phyloP scores from a whole-genome alignment of 2,329 filamentous ascomycete species.

The Coniochaeta sp. region DNA sequence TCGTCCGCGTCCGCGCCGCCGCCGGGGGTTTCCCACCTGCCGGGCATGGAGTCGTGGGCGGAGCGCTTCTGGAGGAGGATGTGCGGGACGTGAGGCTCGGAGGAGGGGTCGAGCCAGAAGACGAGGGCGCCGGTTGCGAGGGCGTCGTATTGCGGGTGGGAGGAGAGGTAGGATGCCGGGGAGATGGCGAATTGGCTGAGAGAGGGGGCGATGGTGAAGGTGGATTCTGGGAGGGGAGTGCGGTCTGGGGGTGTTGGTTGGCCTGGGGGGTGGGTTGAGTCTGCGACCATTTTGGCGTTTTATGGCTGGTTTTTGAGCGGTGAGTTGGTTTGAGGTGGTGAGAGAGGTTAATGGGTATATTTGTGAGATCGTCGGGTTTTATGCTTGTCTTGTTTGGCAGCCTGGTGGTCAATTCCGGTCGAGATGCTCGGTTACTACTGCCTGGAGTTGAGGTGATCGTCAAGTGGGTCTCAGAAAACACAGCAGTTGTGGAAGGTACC shows the following conservation, averaged over 20 bases:
- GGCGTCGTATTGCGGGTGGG: conserved; percentile 11
- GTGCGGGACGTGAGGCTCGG: conserved; percentile 6
- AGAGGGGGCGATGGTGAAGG: conserved; percentile 14
- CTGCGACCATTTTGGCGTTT: background rate
- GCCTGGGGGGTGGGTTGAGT: background rate
- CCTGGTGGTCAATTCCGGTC: background rate
- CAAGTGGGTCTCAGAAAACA: background rate
- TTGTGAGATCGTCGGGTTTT: background rate
- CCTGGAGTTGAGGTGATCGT: background rate
- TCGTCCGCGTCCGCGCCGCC: conserved; percentile 29
- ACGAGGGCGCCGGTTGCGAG: conserved; percentile 20
- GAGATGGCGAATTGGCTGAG: conserved; percentile 13
- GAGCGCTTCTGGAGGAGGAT: conserved; percentile 32
- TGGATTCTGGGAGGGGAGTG: conserved; percentile 6
- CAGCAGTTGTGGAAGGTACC: too few species aligned
- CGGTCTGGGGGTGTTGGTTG: background rate
- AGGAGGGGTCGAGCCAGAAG: conserved; percentile 12
- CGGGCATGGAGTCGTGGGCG: conserved; percentile 27
- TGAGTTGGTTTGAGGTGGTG: background rate
- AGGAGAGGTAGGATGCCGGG: conserved; percentile 11
- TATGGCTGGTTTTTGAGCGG: background rate
- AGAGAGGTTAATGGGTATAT: too few species aligned
- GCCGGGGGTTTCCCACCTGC: conserved; percentile 34
- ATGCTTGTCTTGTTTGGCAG: background rate
- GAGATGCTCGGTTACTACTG: background rate